Evolutionary conservation across 495 filamentous ascomycete genomes (phyloP), one percentile per base, ranked within the genome.

Genomic region (Sphaerosporella brunnea): DNA sequence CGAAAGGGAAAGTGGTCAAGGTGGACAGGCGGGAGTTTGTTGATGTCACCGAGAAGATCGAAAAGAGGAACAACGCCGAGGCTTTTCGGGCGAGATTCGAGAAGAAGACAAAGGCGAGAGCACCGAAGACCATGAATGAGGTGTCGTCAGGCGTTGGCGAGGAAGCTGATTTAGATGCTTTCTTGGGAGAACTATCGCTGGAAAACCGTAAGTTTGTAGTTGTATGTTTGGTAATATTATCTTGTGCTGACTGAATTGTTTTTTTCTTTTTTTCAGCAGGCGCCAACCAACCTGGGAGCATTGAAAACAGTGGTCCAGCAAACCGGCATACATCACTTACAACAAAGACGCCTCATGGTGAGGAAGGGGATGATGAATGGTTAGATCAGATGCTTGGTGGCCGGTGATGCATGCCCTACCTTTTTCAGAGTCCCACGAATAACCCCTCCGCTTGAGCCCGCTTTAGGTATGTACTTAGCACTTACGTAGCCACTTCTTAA

Each of bases 11-110:
- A 11, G 44, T 56, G 28, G 30, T 56, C 24, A 49, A 50, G 26
- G 58, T 60, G 28, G 53, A 60, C 42, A 50, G 47, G 28, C 48
- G 49, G 41, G 49, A 57, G 18, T 60, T 61, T 48, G 38, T 54
- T 16, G 58, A 61, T 40, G 50, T 60, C 49, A 53, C 47, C 19
- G 52, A 55, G 36, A 61, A 60, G 51, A 60, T 60, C 32, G 53
- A 46, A 26, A 60, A 60, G 47, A 49, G 53, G 41, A 53, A 48
- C 24, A 45, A 55, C 41, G 57, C 53, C 43, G 53, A 56, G 39
- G 58, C 57, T 45, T 61, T 61, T 46, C 52, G 50, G 44, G 36
- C 47, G 40, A 56, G 53, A 36, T 61, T 61, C 44, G 58, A 50
- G 34, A 55, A 28, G 32, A 60, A 60, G 49, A 44, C 45, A 32